Evolutionary conservation across 345 rosid genomes (phyloP).

Genomic region (Citrus hindsii): DNA sequence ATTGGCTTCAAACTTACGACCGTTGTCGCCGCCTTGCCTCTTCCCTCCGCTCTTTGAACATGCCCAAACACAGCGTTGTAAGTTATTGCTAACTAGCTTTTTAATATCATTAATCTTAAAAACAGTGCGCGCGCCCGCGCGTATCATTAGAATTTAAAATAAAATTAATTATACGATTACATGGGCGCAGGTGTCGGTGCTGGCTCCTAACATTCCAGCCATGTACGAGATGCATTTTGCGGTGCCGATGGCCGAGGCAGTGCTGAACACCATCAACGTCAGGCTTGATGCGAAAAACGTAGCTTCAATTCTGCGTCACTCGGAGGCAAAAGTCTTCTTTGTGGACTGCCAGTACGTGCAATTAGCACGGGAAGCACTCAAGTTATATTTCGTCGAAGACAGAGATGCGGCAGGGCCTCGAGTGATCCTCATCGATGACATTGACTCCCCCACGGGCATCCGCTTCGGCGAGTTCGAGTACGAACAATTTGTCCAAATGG

Average conservation of each 20-base stretch:
- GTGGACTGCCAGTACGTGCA: conserved; percentile 52
- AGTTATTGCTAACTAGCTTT: not conserved
- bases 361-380: conserved; percentile 47
- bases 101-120: not conserved
- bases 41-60: conserved; percentile 48
- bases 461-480: conserved; percentile 52
- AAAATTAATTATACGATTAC: too few species aligned
- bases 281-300: conserved; percentile 63
- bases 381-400: conserved; percentile 19
- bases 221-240: conserved; percentile 88
- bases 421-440: conserved; percentile 52
- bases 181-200: conserved; percentile 51
- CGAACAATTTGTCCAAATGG: conserved; percentile 45
- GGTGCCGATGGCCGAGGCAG: conserved; percentile 85
- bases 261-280: conserved; percentile 72
- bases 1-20: conserved; percentile 34
- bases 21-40: conserved; percentile 74
- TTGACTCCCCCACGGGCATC: conserved; percentile 45
- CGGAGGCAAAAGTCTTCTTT: conserved; percentile 59
- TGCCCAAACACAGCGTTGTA: conserved; percentile 53
- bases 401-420: conserved; percentile 19
- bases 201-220: conserved; percentile 87
- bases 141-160: too few species aligned
- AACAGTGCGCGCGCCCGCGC: too few species aligned
- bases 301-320: conserved; percentile 60